Evolutionary conservation across 2,329 filamentous ascomycete species (phyloP), one percentile per base, ranked within the genome.

Genomic region (Colletotrichum abscissum): DNA sequence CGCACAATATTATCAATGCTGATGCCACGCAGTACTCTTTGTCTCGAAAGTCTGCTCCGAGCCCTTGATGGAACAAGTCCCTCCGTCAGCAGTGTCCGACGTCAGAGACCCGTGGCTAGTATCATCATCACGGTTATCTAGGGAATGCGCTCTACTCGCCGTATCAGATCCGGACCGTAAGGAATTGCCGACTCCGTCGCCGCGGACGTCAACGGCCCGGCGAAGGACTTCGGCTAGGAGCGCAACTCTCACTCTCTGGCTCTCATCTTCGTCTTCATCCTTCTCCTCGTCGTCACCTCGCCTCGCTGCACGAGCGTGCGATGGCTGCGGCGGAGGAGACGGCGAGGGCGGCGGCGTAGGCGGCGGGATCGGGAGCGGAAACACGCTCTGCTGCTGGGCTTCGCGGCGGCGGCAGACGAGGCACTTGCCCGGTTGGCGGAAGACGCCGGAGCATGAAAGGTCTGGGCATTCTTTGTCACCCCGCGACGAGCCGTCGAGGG

Each of bases 331-430:
- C 16, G 42, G 42, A n/a, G 42, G 80, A 80, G 73, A 81, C 9
- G 42, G 80, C 80, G 73, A 81, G 76, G 63, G 67, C 42, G 7
- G 38, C 7, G 59, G 24, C 14, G 59, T 42, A n/a, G 24, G 24
- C 3, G 38, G 52, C 1, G 52, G 52, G 0, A 55, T 12, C 3
- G 26, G 5, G 5, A 28, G 24, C 22, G 24, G 12, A 12, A 28
- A 56, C 4, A 22, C 24, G 12, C 9, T 56, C 54, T 24, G 22
- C 11, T 63, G 49, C 38, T 74, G 73, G 35, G 38, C 24, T 11
- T 64, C 59, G 12, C 62, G 59, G 2, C 73, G 64, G 14, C 62
- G 33, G 49, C 74, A 75, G 52, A 56, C 52, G 30, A 72, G 67
- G 52, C 74, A 75, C 7, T 57, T 30, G 22, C 74, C 74, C 4